Evolutionary conservation across 208 protist species (phyloP), one percentile per base, ranked within the genome.

Genomic region (Wallacemonas rigidus): DNA sequence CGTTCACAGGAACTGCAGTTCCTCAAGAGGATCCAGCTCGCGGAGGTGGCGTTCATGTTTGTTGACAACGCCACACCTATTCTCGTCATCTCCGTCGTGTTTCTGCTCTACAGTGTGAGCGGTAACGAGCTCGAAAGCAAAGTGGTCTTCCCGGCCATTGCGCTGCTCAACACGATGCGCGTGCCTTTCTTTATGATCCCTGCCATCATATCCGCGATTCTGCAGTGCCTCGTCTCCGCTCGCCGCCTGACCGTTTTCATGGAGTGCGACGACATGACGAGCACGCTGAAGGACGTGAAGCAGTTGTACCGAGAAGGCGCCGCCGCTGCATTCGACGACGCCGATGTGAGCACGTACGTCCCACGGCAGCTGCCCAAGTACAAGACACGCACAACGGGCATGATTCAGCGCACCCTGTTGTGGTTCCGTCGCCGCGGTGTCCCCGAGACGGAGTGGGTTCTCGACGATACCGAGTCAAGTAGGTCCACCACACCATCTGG

Each of bases 161-260:
- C 89, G 4, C 85, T 98, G 48, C 92, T 98, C 56, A 87, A 91
- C 72, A 85, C 97, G 11, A 85, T 98, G 44, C 83, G 86, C n/a
- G 80, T 93, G 45, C 95, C 96, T 3, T 93, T 97, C 51, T 88
- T 95, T 48, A 89, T 95, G 83, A 86, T 98, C 15, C 95, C 97
- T 2, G 73, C 77, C 6, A 71, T 95, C 6, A 47, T 98, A 36
- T 87, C 77, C 14, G 54, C 73, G 2, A 3, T 94, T 1, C 75
- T 92, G 14, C 83, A 95, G 47, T 95, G 85, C 65, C 50, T 82
- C 38, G 88, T 98, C 26, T 90, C 95, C 9, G 65, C 90, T 67
- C 71, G 72, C 14, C 88, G 95, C 14, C 17, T 98, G 9, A 70
- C 61, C 6, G 39, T 53, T 14, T 98, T 95, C 57, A 48, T 97